Evolutionary conservation across 2,329 filamentous ascomycete species (phyloP).

Genomic region (Ceratocystis colombiana): DNA sequence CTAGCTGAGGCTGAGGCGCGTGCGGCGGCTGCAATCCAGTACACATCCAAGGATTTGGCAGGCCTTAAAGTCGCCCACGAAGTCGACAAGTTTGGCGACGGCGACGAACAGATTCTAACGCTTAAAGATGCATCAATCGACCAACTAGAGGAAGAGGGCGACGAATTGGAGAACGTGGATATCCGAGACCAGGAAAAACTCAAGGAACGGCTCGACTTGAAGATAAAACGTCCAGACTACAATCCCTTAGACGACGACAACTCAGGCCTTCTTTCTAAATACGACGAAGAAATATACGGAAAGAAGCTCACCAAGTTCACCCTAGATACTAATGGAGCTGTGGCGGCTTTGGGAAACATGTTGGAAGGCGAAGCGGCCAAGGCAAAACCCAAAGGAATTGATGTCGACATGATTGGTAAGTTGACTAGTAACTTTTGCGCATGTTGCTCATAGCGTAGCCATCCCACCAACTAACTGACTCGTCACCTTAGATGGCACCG

Average conservation of each 20-base stretch:
- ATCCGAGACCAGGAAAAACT: constrained; percentile 63
- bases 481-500: constrained; percentile 17
- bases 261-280: constrained; percentile 70
- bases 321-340: constrained; percentile 65
- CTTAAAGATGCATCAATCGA: constrained; percentile 88
- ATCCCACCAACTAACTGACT: neutral
- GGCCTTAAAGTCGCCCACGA: constrained; percentile 91
- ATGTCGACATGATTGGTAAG: constrained; percentile 64
- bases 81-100: constrained; percentile 61
- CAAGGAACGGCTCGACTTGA: constrained; percentile 66
- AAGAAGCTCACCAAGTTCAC: constrained; percentile 86
- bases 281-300: constrained; percentile 88
- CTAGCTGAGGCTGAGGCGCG: constrained; percentile 63
- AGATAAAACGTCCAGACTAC: constrained; percentile 84
- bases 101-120: constrained; percentile 79
- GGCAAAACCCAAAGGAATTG: constrained; percentile 56
- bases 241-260: constrained; percentile 69
- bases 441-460: constrained; percentile 36
- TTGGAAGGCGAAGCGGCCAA: constrained; percentile 40
- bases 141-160: constrained; percentile 66
- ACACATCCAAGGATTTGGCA: constrained; percentile 75
- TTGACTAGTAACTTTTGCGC: constrained; percentile 12
- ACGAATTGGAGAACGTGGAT: constrained; percentile 73
- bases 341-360: constrained; percentile 51
- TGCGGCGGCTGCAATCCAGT: constrained; percentile 54